Evolutionary conservation across 2,329 filamentous ascomycete species (phyloP).

Genomic region (Bipolaris gigantea): DNA sequence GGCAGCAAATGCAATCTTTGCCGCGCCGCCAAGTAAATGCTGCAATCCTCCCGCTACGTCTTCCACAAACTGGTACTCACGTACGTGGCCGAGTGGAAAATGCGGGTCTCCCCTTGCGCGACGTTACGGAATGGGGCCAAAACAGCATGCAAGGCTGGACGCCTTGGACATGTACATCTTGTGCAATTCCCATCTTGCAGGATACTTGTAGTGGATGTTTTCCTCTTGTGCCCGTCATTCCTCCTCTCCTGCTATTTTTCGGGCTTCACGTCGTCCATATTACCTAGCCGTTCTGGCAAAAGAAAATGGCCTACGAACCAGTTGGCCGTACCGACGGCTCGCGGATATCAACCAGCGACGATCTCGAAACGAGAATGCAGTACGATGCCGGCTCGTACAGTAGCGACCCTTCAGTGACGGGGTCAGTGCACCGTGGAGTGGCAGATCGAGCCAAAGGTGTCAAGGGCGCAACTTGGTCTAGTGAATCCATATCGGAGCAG

Average conservation of each 20-base stretch:
- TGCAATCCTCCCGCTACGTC: neutral
- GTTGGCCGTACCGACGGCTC: neutral
- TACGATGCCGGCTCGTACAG: conserved; percentile 10
- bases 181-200: neutral
- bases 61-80: too few relatives aligned
- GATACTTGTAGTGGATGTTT: neutral
- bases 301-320: conserved; percentile 5
- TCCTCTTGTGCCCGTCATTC: neutral
- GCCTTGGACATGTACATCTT: neutral
- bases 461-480: neutral
- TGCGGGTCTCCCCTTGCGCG: neutral
- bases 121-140: neutral
- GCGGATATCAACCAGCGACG: neutral
- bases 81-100: neutral
- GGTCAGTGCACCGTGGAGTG: neutral
- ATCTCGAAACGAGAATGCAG: conserved; percentile 12
- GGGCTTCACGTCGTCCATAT: neutral
- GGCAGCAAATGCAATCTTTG: neutral
- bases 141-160: neutral
- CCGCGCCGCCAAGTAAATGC: neutral
- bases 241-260: too few relatives aligned
- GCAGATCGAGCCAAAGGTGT: neutral
- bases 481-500: neutral
- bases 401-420: conserved; percentile 6
- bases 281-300: too few relatives aligned